phyloP scores from a whole-genome alignment of 1,139 yeast genomes.

The Kurtzmaniella quercitrusa region DNA sequence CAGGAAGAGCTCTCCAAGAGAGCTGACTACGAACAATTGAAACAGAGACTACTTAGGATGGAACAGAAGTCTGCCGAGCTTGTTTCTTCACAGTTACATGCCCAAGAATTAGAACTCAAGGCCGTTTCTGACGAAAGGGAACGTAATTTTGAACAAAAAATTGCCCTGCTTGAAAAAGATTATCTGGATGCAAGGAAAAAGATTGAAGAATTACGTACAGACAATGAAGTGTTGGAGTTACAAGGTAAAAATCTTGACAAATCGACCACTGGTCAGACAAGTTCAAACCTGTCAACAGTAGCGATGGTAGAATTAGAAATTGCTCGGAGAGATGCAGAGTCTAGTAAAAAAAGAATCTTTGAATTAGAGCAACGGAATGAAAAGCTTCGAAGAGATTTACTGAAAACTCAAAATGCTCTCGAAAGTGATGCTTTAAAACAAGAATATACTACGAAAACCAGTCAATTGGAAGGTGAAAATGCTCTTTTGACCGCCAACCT shows the following conservation, averaged over 20 bases:
- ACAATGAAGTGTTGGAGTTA: constrained; percentile 51
- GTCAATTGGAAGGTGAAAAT: constrained; percentile 64
- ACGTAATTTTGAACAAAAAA: constrained; percentile 53
- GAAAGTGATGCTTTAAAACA: constrained; percentile 29
- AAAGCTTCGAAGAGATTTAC: constrained; percentile 62
- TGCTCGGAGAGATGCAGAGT: constrained; percentile 69
- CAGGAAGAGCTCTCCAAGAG: constrained; percentile 58
- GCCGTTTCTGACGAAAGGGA: constrained; percentile 61
- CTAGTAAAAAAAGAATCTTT: constrained; percentile 60
- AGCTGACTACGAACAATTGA: constrained; percentile 78
- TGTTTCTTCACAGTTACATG: constrained; percentile 39
- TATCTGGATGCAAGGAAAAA: constrained; percentile 44
- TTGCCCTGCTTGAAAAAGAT: constrained; percentile 40
- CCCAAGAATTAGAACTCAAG: constrained; percentile 61
- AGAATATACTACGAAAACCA: constrained; percentile 37
- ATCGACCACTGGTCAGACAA: constrained; percentile 9
- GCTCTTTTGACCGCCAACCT: constrained; percentile 59
- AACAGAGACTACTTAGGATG: constrained; percentile 51
- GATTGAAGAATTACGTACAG: constrained; percentile 51
- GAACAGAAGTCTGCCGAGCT: constrained; percentile 58
- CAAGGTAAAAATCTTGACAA: constrained; percentile 37
- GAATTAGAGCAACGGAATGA: constrained; percentile 79
- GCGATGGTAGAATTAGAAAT: constrained; percentile 56
- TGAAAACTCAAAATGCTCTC: constrained; percentile 45
- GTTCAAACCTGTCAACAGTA: constrained; percentile 20